phyloP scores from a whole-genome alignment of 176 grass and related monocot genomes.

The Oryza australiensis region DNA sequence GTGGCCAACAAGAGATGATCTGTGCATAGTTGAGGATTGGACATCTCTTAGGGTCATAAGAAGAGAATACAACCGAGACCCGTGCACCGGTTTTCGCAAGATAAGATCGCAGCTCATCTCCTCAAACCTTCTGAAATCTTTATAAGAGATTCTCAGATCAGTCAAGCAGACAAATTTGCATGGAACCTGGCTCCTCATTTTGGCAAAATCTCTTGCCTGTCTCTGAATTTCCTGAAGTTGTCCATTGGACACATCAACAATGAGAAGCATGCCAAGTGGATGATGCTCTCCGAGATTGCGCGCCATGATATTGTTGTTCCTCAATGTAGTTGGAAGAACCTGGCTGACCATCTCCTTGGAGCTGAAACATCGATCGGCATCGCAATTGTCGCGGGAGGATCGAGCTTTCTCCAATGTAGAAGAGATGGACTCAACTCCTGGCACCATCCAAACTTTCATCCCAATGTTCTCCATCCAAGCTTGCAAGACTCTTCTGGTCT shows the following conservation, averaged over 20 bases:
- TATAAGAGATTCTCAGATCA: constrained; percentile 38
- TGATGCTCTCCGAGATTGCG: constrained; percentile 9
- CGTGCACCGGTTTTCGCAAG: constrained; percentile 71
- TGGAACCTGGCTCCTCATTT: constrained; percentile 28
- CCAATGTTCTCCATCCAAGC: constrained; percentile 74
- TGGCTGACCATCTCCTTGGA: constrained; percentile 46
- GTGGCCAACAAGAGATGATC: neutral
- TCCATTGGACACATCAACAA: constrained; percentile 48
- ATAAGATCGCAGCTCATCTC: constrained; percentile 39
- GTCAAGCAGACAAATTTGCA: constrained; percentile 56
- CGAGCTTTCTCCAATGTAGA: constrained; percentile 47
- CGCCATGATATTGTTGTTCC: constrained; percentile 13
- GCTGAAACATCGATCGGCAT: constrained; percentile 32
- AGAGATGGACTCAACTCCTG: constrained; percentile 33
- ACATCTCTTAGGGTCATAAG: constrained; percentile 35
- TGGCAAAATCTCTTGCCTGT: constrained; percentile 22
- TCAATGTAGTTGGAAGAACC: constrained; percentile 29
- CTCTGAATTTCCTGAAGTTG: constrained; percentile 6
- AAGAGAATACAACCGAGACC: constrained; percentile 50
- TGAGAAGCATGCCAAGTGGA: constrained; percentile 38
- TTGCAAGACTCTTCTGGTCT: constrained; percentile 65
- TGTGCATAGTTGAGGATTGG: constrained; percentile 8
- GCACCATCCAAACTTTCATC: constrained; percentile 57
- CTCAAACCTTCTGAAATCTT: constrained; percentile 39
- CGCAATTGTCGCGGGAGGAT: neutral